These are phyloP conservation scores for Hygrophoropsis aurantiaca DNA, from an alignment of 768 basidiomycete genomes.

Conservation along the genomic window DNA sequence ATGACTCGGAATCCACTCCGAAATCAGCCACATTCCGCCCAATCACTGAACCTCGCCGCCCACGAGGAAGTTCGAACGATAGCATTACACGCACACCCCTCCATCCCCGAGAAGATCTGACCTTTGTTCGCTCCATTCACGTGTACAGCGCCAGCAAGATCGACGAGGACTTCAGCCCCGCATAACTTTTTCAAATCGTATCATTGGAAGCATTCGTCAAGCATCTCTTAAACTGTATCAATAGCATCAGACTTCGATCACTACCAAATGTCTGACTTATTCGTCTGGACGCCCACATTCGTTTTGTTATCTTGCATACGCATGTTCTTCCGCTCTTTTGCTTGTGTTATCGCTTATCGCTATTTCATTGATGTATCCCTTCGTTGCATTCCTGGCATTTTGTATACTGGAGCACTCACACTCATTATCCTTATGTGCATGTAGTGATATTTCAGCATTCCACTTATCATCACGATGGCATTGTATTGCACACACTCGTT, in stretches of 20 bases:
- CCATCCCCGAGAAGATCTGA: conserved; percentile 38
- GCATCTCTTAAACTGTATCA: not conserved
- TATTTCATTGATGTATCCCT: conserved; percentile 12
- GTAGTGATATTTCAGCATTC: conserved; percentile 1
- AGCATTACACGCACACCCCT: conserved; percentile 21
- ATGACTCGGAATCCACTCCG: conserved; percentile 17
- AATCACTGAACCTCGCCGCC: conserved; percentile 9
- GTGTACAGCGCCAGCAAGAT: conserved; percentile 52
- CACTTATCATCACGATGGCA: not conserved
- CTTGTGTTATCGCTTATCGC: conserved; percentile 2
- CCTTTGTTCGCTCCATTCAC: conserved; percentile 51
- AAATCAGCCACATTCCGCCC: conserved; percentile 15
- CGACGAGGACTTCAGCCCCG: conserved; percentile 23
- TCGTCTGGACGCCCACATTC: conserved; percentile 17
- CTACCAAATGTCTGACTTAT: conserved; percentile 8
- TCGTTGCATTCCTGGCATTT: not conserved
- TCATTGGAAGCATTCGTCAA: not conserved
- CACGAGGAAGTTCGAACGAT: conserved; percentile 7
- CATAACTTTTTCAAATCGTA: not conserved
- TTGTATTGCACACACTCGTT: conserved; percentile 1
- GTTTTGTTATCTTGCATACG: conserved; percentile 3
- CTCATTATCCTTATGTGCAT: conserved; percentile 1
- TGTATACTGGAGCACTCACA: not conserved
- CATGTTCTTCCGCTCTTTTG: not conserved
- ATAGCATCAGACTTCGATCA: conserved; percentile 1